These are phyloP conservation scores for Pugionium cornutum DNA, from an alignment of 345 rosid genomes.

Conservation along the genomic window DNA sequence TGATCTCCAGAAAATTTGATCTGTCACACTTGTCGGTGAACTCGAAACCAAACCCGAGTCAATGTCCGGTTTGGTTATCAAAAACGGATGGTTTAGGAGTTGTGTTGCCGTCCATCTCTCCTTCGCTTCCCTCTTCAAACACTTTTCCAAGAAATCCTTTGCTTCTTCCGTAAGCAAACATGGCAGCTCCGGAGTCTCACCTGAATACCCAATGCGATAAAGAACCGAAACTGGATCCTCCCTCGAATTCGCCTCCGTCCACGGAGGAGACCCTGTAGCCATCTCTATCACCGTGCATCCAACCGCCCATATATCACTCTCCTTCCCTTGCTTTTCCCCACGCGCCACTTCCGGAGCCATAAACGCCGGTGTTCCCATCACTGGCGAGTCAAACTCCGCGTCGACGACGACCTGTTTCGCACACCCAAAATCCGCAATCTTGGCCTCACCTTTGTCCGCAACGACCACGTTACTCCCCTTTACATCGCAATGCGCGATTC, in stretches of 20 bases:
- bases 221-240: conserved; percentile 49
- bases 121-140: conserved; percentile 52
- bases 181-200: conserved; percentile 55
- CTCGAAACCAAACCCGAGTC: conserved; percentile 41
- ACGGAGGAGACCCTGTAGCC: conserved; percentile 63
- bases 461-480: conserved; percentile 68
- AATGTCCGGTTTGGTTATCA: conserved; percentile 36
- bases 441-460: conserved; percentile 47
- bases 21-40: conserved; percentile 82
- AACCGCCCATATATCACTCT: conserved; percentile 67
- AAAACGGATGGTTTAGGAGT: conserved; percentile 56
- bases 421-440: conserved; percentile 80
- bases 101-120: conserved; percentile 57
- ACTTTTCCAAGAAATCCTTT: conserved; percentile 60
- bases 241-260: conserved; percentile 31
- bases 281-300: conserved; percentile 91
- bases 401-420: conserved; percentile 50
- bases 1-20: conserved; percentile 63
- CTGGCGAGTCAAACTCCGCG: conserved; percentile 7
- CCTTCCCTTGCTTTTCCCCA: conserved; percentile 65
- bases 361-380: conserved; percentile 70
- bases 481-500: conserved; percentile 76
- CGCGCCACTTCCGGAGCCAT: conserved; percentile 94
- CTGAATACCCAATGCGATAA: conserved; percentile 51
- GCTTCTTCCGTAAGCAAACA: conserved; percentile 47